These are phyloP conservation scores for Corallochytrium limacisporum DNA, from an alignment of 78 protist species.

Conservation along the genomic window DNA sequence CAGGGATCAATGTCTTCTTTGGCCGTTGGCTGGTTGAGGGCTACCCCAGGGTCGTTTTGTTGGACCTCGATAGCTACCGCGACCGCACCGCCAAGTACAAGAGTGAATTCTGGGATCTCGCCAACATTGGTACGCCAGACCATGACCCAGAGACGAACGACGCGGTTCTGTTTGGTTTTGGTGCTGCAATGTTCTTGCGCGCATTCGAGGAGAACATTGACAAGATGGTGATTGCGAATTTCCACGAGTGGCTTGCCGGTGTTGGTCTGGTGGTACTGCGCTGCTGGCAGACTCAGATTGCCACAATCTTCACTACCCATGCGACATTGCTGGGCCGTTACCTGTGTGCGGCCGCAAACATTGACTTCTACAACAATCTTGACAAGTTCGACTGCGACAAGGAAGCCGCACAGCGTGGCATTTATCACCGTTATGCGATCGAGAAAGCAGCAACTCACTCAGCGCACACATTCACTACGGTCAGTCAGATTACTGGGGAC, in stretches of 20 bases:
- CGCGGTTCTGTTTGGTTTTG: conserved; percentile 53
- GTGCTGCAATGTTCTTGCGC: conserved; percentile 46
- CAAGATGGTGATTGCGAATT: conserved; percentile 61
- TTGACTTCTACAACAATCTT: conserved; percentile 56
- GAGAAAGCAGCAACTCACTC: conserved; percentile 46
- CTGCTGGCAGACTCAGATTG: conserved; percentile 23
- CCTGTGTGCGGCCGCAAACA: conserved; percentile 53
- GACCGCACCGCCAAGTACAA: neutral
- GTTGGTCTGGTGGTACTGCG: conserved; percentile 47
- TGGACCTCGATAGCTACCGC: neutral
- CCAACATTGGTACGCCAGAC: neutral
- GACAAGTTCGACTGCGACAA: conserved; percentile 32
- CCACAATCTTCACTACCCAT: conserved; percentile 72
- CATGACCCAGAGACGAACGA: conserved; percentile 54
- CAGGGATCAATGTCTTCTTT: conserved; percentile 47
- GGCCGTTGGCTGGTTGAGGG: conserved; percentile 76
- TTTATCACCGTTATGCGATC: conserved; percentile 59
- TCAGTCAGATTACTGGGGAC: conserved; percentile 52
- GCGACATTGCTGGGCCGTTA: conserved; percentile 73
- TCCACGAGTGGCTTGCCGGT: conserved; percentile 71
- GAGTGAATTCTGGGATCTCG: neutral
- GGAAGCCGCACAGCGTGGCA: conserved; percentile 48
- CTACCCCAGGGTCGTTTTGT: conserved; percentile 20
- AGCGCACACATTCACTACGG: conserved; percentile 72
- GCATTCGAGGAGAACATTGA: too few species aligned